Evolutionary conservation across 805 yeast genomes (phyloP).

Genomic region (Vanderwaltozyma verrucispora): DNA sequence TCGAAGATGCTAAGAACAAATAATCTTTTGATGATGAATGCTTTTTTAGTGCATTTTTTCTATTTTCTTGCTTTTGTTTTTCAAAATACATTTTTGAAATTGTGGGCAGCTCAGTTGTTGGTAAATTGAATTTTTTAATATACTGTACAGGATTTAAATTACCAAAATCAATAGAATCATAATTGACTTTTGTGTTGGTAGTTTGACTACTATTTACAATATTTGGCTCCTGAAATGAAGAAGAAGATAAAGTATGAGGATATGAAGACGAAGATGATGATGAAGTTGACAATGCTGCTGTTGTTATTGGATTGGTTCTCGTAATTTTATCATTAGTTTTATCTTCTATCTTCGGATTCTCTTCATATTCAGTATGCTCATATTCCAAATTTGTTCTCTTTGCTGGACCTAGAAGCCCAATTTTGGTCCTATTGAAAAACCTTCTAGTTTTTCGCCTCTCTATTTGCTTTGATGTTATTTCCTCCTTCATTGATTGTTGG

Average conservation of each 20-base stretch:
- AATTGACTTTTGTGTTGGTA: conserved; percentile 5
- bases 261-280: conserved; percentile 1
- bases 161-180: conserved; percentile 26
- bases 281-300: not conserved
- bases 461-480: conserved; percentile 15
- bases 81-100: conserved; percentile 30
- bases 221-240: not conserved
- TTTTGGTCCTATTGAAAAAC: conserved; percentile 18
- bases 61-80: conserved; percentile 28
- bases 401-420: conserved; percentile 24
- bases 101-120: conserved; percentile 29
- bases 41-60: conserved; percentile 23
- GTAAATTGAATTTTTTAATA: conserved; percentile 28
- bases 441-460: conserved; percentile 21
- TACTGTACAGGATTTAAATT: conserved; percentile 34
- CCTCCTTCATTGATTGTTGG: conserved; percentile 22
- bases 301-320: conserved; percentile 1
- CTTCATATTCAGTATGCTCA: not conserved
- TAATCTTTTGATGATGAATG: conserved; percentile 10
- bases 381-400: conserved; percentile 16
- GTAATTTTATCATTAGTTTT: not conserved
- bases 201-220: not conserved
- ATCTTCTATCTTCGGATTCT: not conserved
- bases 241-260: not conserved
- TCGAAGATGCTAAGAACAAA: not conserved